Base-by-base conservation (phyloP, 2,329 filamentous ascomycete species). In the Hymenoscyphus albidus region DNA sequence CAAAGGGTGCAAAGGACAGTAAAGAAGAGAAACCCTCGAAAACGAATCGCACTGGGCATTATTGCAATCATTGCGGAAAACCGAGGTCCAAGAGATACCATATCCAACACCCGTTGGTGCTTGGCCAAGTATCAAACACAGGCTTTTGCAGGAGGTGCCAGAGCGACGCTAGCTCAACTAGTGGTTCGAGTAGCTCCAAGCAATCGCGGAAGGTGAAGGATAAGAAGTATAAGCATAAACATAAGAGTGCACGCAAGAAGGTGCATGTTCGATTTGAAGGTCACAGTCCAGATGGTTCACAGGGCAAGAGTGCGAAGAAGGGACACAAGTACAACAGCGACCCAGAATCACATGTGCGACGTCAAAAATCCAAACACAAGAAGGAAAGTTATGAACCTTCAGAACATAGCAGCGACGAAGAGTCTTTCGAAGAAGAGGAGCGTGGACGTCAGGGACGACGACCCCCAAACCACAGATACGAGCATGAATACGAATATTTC, bases 1-100 rank as follows among this genome's bases (percentile, higher is more conserved):
- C 64, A 58, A 48, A 58, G 18, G 38, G 27, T 18, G 13, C n/a
- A 27, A 58, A 31, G 16, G 16, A 42, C n/a, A 48, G 58, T 12
- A 42, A 22, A 27, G 40, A 62, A 54, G 65, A 70, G 38, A 74
- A 76, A 74, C 74, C 73, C 70, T 72, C 74, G 40, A 67, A 65
- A 35, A 64, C 72, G 9, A 54, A 27, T 22, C 10, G 4, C 9
- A 69, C 66, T 10, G 80, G 80, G 62, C 75, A 76, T 65, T 77
- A 82, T 22, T 84, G 82, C 70, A 78, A 75, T 51, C 71, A 75
- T 32, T 82, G 80, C 63, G 77, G 78, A 27, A 75, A 73, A 27
- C 70, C 77, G 5, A 75, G 80, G 55, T 81, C 80, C 5, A 71
- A 72, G 32, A 72, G 70, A 12, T 81, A 78, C 56, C 79, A 81